Conservation (phyloP, 2,329 filamentous ascomycete species). For the Xylariales sp. region DNA sequence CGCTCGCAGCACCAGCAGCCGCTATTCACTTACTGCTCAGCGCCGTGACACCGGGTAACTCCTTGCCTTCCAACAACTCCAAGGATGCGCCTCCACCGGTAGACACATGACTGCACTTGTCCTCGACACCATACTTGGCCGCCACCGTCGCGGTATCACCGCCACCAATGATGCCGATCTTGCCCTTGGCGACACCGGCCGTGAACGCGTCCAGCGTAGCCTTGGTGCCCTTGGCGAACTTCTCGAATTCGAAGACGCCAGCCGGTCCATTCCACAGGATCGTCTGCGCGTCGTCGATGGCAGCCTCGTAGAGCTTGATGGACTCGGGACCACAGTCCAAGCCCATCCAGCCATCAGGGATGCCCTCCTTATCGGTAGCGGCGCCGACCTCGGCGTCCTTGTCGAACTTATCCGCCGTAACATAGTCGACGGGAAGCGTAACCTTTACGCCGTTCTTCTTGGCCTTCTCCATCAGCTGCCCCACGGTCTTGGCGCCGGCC, state of each 20-base stretch:
- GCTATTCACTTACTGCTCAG: constrained; percentile 68
- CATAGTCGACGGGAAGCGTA: constrained; percentile 89
- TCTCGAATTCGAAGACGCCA: constrained; percentile 95
- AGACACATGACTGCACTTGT: constrained; percentile 96
- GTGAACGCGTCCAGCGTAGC: constrained; percentile 86
- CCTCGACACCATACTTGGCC: constrained; percentile 90
- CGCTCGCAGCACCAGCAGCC: too few relatives aligned
- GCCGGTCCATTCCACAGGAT: constrained; percentile 99
- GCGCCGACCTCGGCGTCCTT: constrained; percentile 75
- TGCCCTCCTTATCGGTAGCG: constrained; percentile 82
- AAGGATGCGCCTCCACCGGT: constrained; percentile 93
- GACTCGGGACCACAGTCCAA: constrained; percentile 91
- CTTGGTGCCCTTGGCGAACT: constrained; percentile 91
- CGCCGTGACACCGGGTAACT: constrained; percentile 85
- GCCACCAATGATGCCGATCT: constrained; percentile 97
- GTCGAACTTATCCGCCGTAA: constrained; percentile 93
- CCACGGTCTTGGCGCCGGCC: constrained; percentile 87
- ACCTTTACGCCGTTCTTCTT: constrained; percentile 95
- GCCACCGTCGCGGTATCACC: constrained; percentile 97
- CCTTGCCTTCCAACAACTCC: constrained; percentile 97
- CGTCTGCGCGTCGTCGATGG: constrained; percentile 85
- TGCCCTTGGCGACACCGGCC: constrained; percentile 71
- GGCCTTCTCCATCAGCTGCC: constrained; percentile 85
- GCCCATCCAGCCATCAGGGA: constrained; percentile 97
- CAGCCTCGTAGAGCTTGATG: constrained; percentile 79